phyloP scores from a whole-genome alignment of 371 early-diverging fungal genomes.

The Mucor racemosus region DNA sequence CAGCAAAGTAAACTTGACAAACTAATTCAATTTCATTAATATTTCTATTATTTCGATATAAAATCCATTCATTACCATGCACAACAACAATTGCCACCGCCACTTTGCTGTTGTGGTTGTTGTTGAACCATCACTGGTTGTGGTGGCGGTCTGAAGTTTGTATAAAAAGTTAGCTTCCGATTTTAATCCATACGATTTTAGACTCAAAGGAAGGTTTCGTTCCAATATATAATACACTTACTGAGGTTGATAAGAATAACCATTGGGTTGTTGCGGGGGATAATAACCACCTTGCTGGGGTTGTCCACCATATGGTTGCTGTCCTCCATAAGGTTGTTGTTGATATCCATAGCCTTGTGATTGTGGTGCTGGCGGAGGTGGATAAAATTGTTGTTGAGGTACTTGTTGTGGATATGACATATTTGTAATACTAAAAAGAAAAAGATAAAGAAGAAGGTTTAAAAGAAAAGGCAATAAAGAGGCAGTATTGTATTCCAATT shows the following conservation, averaged over 20 bases:
- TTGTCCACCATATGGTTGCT: background rate
- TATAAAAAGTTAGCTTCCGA: background rate
- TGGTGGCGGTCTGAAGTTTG: slow-evolving; percentile 15
- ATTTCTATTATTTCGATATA: too few relatives aligned
- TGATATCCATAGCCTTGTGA: slow-evolving; percentile 2
- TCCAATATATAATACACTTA: background rate
- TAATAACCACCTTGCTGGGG: slow-evolving; percentile 14
- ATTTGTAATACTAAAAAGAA: background rate
- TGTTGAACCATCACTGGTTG: slow-evolving; percentile 9
- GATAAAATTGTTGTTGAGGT: slow-evolving; percentile 15
- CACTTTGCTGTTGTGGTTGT: slow-evolving; percentile 14
- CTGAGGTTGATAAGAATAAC: slow-evolving; percentile 16
- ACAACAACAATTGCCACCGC: slow-evolving; percentile 13
- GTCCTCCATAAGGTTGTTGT: slow-evolving; percentile 4
- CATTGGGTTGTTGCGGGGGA: slow-evolving; percentile 10
- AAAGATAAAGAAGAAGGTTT: background rate
- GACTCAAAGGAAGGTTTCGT: background rate
- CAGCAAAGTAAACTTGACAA: slow-evolving; percentile 17
- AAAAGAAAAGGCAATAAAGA: slow-evolving; percentile 4
- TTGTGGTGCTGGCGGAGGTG: slow-evolving; percentile 13
- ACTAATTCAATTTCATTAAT: background rate
- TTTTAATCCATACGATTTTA: background rate
- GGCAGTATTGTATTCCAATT: too few relatives aligned
- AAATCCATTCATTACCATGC: slow-evolving; percentile 14
- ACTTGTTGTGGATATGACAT: slow-evolving; percentile 23